Conservation (phyloP, 345 rosid genomes). For the Lepidium aucheri region DNA sequence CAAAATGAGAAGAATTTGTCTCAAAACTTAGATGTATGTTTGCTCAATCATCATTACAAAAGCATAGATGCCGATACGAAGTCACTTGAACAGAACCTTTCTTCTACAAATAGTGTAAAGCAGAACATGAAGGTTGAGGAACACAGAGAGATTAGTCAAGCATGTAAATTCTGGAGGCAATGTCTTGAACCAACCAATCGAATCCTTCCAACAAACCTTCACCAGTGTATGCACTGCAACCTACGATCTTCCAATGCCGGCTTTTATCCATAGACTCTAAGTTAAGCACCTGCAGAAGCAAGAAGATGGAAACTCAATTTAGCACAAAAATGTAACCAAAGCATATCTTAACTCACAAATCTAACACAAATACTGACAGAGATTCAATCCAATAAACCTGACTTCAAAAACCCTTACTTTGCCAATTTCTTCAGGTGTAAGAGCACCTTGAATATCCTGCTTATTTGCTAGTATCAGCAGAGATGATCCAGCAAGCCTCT, state of each 20-base stretch:
- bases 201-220: conserved; percentile 82
- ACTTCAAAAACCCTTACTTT: conserved; percentile 37
- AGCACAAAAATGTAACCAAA: background rate
- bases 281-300: conserved; percentile 52
- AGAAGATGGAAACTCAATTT: background rate
- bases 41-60: background rate
- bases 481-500: conserved; percentile 92
- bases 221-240: conserved; percentile 87
- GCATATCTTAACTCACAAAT: background rate
- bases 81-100: background rate
- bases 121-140: background rate
- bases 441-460: conserved; percentile 88
- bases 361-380: background rate
- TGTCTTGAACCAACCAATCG: conserved; percentile 95
- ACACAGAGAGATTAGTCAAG: conserved; percentile 37
- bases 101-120: background rate
- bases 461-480: conserved; percentile 79
- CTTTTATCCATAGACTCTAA: conserved; percentile 79
- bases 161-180: conserved; percentile 83
- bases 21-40: background rate
- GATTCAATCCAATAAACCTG: background rate
- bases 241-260: conserved; percentile 81
- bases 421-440: conserved; percentile 75
- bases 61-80: background rate
- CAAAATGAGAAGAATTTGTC: background rate